Conservation (phyloP, 2,329 filamentous ascomycete genomes). For the Colletotrichum plurivorum region DNA sequence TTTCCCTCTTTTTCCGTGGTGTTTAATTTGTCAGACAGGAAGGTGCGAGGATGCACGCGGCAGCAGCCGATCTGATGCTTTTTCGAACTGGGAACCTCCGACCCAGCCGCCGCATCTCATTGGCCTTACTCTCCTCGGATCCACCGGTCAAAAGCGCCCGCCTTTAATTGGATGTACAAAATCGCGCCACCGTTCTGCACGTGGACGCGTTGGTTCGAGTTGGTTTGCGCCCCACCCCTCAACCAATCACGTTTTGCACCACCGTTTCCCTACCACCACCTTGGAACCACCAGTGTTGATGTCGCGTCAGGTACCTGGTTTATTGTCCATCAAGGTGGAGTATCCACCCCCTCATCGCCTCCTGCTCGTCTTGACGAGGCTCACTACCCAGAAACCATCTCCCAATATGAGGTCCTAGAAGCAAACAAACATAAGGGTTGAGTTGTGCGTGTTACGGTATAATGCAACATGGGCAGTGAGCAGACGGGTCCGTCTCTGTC, state of each 20-base stretch:
- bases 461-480: too few relatives aligned
- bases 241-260: not conserved
- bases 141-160: not conserved
- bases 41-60: not conserved
- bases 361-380: too few relatives aligned
- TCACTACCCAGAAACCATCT: too few relatives aligned
- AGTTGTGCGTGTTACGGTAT: too few relatives aligned
- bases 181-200: slow-evolving; percentile 4
- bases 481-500: too few relatives aligned
- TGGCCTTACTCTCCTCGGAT: not conserved
- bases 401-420: too few relatives aligned
- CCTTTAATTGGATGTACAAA: not conserved
- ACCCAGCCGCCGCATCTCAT: not conserved
- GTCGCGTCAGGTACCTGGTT: too few relatives aligned
- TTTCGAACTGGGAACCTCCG: not conserved
- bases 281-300: too few relatives aligned
- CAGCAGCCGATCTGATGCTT: not conserved
- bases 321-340: too few relatives aligned
- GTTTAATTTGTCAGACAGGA: slow-evolving; percentile 6
- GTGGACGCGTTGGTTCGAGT: slow-evolving; percentile 5
- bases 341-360: too few relatives aligned
- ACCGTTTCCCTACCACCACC: not conserved
- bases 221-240: not conserved
- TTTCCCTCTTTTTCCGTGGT: not conserved
- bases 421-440: too few relatives aligned